Conservation (phyloP, 106 monocot genomes). For the Allium fistulosum region DNA sequence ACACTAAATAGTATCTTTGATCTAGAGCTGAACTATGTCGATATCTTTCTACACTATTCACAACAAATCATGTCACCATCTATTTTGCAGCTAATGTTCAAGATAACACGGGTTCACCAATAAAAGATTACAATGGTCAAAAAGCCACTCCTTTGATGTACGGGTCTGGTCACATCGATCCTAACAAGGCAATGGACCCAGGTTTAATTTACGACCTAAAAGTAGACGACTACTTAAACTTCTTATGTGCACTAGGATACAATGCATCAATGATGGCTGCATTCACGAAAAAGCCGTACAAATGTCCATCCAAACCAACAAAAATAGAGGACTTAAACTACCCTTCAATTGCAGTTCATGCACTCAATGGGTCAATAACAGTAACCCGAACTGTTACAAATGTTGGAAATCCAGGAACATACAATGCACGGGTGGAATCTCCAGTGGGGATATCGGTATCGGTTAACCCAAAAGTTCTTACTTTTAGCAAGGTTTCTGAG, state of each 20-base stretch:
- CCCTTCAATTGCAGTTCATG: slow-evolving; percentile 42
- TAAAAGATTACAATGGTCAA: slow-evolving; percentile 4
- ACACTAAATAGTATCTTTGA: neutral
- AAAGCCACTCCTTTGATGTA: slow-evolving; percentile 25
- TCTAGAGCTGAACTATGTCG: neutral
- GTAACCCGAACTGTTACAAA: slow-evolving; percentile 51
- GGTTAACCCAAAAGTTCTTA: slow-evolving; percentile 33
- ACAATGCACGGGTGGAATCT: slow-evolving; percentile 17
- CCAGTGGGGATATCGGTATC: slow-evolving; percentile 28
- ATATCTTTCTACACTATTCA: neutral
- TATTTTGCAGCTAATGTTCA: slow-evolving; percentile 17
- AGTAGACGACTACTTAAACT: slow-evolving; percentile 30
- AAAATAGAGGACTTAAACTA: slow-evolving; percentile 51
- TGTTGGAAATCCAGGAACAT: slow-evolving; percentile 48
- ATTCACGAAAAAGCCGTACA: slow-evolving; percentile 9
- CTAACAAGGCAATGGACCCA: slow-evolving; percentile 40
- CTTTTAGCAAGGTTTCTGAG: slow-evolving; percentile 33
- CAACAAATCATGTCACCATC: neutral
- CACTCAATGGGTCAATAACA: slow-evolving; percentile 7
- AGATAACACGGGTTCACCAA: slow-evolving; percentile 14
- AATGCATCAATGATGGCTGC: slow-evolving; percentile 11
- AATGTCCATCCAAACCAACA: slow-evolving; percentile 22
- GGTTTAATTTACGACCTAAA: slow-evolving; percentile 50
- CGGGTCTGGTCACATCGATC: slow-evolving; percentile 38
- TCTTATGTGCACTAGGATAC: slow-evolving; percentile 36